These are phyloP conservation scores for Stagonosporopsis vannaccii DNA, from an alignment of 2,329 filamentous ascomycete species.

Conservation along the genomic window DNA sequence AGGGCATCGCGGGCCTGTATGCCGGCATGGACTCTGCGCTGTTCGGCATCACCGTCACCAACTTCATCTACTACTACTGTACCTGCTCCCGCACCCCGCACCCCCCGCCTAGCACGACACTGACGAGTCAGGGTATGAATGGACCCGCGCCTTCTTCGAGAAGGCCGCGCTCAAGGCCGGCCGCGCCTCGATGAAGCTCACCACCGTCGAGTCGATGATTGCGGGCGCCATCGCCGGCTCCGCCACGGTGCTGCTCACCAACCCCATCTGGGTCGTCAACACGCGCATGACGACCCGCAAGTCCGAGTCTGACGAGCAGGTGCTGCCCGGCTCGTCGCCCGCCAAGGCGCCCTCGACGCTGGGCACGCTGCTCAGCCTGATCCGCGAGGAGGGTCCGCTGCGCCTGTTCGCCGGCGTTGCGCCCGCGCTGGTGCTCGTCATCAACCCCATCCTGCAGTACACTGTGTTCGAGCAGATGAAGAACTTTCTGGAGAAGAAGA, in stretches of 20 bases:
- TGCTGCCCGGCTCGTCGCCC: conserved; percentile 51
- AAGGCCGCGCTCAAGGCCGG: conserved; percentile 75
- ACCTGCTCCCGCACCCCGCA: conserved; percentile 19
- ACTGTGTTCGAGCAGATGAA: conserved; percentile 99
- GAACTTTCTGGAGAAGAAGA: conserved; percentile 80
- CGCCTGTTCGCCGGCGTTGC: conserved; percentile 92
- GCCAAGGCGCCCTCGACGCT: conserved; percentile 75
- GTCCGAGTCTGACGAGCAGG: conserved; percentile 57
- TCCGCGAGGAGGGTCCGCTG: conserved; percentile 82
- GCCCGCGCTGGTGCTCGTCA: conserved; percentile 90
- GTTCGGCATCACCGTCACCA: conserved; percentile 97
- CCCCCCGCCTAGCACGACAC: not conserved
- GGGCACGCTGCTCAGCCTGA: conserved; percentile 78
- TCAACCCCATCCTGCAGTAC: conserved; percentile 98
- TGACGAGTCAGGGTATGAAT: conserved; percentile 79
- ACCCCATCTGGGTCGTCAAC: conserved; percentile 99
- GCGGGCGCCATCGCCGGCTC: conserved; percentile 92
- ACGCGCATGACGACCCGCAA: conserved; percentile 95
- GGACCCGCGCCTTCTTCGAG: conserved; percentile 88
- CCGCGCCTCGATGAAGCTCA: conserved; percentile 80
- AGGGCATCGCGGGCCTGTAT: conserved; percentile 89
- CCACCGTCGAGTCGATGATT: conserved; percentile 91
- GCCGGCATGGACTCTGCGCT: conserved; percentile 91
- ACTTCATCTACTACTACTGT: conserved; percentile 99
- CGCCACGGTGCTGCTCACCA: conserved; percentile 93